A percentile compares a stretch with the other conserved stretches of the same genome.
Evolutionary conservation across 106 monocot genomes (phyloP).

Genomic region (Triglochin maritima): DNA sequence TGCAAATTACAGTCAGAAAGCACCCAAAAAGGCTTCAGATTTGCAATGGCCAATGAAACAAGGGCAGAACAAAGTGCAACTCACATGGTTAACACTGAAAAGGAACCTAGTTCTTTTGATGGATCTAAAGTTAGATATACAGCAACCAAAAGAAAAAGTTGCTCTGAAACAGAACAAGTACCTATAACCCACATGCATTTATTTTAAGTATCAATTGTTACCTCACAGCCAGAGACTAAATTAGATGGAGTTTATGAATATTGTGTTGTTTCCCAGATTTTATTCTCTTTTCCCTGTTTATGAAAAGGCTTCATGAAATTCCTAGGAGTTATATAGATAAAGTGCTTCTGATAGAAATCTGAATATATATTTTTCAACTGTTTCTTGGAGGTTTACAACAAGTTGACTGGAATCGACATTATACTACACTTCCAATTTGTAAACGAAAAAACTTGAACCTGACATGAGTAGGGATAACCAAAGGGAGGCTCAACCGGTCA

Average conservation of each 20-base stretch:
- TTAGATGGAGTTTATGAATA: neutral
- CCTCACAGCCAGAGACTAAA: neutral
- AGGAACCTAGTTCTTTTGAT: neutral
- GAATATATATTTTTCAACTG: too few species aligned
- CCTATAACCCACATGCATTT: neutral
- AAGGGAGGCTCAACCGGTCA: too few species aligned
- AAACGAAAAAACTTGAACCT: too few species aligned
- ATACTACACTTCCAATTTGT: too few species aligned
- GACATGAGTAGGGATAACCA: too few species aligned
- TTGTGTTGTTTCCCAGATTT: neutral
- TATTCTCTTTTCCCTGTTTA: neutral
- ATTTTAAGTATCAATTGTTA: neutral
- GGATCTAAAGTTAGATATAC: neutral
- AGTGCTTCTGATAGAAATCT: too few species aligned
- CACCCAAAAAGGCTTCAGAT: neutral
- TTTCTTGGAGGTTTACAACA: too few species aligned
- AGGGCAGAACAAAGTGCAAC: neutral
- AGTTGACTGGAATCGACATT: too few species aligned
- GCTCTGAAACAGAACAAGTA: neutral
- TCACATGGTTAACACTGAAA: constrained; percentile 1
- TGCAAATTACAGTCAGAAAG: constrained; percentile 7
- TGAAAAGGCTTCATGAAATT: too few species aligned
- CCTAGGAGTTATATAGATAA: too few species aligned
- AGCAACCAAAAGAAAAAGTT: neutral
- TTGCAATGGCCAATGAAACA: neutral